phyloP scores from a whole-genome alignment of 192 early-diverging fungal species.

The Geosiphon pyriformis region DNA sequence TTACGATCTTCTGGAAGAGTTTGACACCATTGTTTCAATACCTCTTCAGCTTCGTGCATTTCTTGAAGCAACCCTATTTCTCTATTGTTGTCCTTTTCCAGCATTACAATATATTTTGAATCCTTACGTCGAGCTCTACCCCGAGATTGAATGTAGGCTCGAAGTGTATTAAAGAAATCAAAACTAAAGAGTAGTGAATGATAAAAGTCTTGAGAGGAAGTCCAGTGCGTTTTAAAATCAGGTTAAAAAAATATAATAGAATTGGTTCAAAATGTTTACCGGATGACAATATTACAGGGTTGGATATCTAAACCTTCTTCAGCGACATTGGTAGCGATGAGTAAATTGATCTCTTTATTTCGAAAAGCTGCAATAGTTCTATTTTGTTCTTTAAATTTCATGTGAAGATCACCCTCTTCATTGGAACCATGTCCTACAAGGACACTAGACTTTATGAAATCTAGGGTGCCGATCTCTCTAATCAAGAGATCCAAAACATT shows the following conservation, averaged over 20 bases:
- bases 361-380: conserved; percentile 63
- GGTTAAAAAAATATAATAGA: neutral
- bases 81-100: conserved; percentile 40
- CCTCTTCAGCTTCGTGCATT: conserved; percentile 43
- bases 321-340: conserved; percentile 89
- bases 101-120: conserved; percentile 75
- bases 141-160: conserved; percentile 85
- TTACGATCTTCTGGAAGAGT: conserved; percentile 37
- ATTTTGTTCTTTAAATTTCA: conserved; percentile 52
- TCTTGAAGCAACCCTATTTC: conserved; percentile 35
- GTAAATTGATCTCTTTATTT: conserved; percentile 60
- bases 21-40: conserved; percentile 60
- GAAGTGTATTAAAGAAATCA: conserved; percentile 67
- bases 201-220: conserved; percentile 23
- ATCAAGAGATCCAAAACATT: conserved; percentile 51
- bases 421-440: conserved; percentile 56
- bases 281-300: conserved; percentile 81
- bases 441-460: conserved; percentile 39
- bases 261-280: conserved; percentile 35
- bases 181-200: conserved; percentile 48
- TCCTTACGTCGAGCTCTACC: conserved; percentile 72
- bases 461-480: conserved; percentile 47
- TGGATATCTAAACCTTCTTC: conserved; percentile 95
- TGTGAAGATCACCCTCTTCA: conserved; percentile 38
- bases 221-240: neutral